These are phyloP conservation scores for Plenodomus tracheiphilus DNA, from an alignment of 2,329 filamentous ascomycete species.

Conservation along the genomic window DNA sequence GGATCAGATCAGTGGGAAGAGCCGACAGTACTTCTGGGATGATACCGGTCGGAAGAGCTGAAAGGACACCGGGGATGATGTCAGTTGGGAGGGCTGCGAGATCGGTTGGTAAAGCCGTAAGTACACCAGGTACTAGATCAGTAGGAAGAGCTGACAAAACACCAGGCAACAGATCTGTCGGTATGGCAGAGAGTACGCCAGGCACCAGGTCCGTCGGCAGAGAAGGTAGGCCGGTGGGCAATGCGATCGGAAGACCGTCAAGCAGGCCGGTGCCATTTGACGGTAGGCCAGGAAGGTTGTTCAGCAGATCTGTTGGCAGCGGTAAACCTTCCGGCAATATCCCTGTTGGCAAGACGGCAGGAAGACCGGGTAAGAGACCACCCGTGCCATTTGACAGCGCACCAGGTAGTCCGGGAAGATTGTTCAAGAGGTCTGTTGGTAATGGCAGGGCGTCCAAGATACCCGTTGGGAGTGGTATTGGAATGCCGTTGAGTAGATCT, in stretches of 20 bases:
- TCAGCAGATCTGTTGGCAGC: slow-evolving; percentile 1
- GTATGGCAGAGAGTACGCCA: background rate
- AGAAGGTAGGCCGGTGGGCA: no score
- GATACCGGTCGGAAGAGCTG: background rate
- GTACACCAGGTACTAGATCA: background rate
- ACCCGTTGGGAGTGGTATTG: background rate
- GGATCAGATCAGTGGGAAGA: background rate
- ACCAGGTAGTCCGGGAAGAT: background rate
- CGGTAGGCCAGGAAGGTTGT: background rate
- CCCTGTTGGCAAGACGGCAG: no score
- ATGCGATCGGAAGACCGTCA: no score
- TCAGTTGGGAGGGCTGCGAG: no score
- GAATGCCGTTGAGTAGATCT: background rate
- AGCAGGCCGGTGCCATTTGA: no score
- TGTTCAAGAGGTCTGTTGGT: background rate
- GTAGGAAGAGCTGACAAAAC: background rate
- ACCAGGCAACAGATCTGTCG: background rate
- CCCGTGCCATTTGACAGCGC: no score
- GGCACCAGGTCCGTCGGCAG: no score
- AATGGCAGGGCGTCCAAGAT: slow-evolving; percentile 1
- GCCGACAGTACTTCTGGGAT: no score
- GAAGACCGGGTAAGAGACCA: no score
- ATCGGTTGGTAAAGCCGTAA: no score
- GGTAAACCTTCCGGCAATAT: no score
- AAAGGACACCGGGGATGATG: no score